Conservation (phyloP, 2,329 filamentous ascomycete species). For the Alternaria tenuissima region DNA sequence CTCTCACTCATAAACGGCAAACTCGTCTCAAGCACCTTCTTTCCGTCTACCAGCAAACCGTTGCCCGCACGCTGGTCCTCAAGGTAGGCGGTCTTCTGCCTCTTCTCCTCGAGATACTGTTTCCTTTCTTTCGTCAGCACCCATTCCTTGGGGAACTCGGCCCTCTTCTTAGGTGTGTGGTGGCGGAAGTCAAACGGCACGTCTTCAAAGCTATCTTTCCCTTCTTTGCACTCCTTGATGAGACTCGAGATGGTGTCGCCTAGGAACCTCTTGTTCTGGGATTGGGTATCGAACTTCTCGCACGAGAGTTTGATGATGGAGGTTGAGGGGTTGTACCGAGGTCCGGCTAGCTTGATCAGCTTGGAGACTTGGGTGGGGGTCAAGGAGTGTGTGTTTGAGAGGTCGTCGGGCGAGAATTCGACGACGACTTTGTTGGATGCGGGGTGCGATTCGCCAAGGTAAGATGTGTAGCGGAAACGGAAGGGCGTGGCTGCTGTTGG, state of each 20-base stretch:
- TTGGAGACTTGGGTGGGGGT: conserved; percentile 75
- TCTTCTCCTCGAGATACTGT: conserved; percentile 68
- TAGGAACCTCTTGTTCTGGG: conserved; percentile 97
- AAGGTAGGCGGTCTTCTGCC: conserved; percentile 60
- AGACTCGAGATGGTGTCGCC: conserved; percentile 78
- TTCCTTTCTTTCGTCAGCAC: conserved; percentile 75
- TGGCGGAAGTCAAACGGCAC: conserved; percentile 90
- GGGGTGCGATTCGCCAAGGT: conserved; percentile 93
- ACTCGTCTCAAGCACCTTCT: conserved; percentile 50
- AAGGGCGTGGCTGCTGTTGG: conserved; percentile 75
- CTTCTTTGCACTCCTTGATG: conserved; percentile 76
- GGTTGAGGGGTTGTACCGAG: conserved; percentile 85
- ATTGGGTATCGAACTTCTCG: conserved; percentile 86
- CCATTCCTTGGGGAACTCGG: conserved; percentile 84
- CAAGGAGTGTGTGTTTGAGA: conserved; percentile 74
- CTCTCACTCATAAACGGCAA: conserved; percentile 34
- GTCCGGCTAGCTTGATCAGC: conserved; percentile 84
- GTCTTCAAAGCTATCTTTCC: conserved; percentile 83
- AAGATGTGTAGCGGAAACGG: conserved; percentile 95
- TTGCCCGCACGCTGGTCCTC: conserved; percentile 65
- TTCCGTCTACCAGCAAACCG: conserved; percentile 65
- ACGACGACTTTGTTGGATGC: conserved; percentile 93
- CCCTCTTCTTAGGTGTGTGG: conserved; percentile 72
- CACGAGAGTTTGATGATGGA: conserved; percentile 88
- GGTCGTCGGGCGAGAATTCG: conserved; percentile 80